A percentile compares a stretch with the other conserved stretches of the same genome.
phyloP scores from a whole-genome alignment of 1,284 basidiomycete genomes.

The Ustilago crameri region DNA sequence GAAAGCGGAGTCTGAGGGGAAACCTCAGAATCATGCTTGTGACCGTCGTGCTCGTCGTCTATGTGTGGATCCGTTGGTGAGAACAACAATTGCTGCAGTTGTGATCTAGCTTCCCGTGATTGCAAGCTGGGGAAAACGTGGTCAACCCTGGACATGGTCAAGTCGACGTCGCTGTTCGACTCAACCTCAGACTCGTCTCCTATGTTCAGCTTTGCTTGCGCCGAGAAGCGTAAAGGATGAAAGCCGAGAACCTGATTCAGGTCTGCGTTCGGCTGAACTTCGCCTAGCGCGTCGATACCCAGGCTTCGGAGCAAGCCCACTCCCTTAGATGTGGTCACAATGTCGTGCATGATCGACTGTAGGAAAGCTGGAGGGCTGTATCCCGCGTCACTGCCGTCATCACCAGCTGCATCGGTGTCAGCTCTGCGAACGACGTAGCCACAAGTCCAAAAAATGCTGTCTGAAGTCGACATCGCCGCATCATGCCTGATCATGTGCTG shows the following conservation, averaged over 20 bases:
- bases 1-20: slow-evolving; percentile 24
- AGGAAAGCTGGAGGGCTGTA: slow-evolving; percentile 46
- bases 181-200: not conserved
- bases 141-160: not conserved
- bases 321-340: slow-evolving; percentile 40
- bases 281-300: slow-evolving; percentile 44
- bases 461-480: slow-evolving; percentile 23
- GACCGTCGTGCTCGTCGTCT: not conserved
- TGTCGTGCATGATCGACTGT: slow-evolving; percentile 26
- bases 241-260: slow-evolving; percentile 26
- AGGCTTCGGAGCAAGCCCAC: slow-evolving; percentile 46
- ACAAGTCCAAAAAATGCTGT: slow-evolving; percentile 31
- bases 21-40: not conserved
- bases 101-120: slow-evolving; percentile 2
- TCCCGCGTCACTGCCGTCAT: slow-evolving; percentile 6
- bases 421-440: slow-evolving; percentile 15
- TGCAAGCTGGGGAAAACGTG: not conserved
- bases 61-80: not conserved
- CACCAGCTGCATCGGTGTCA: not conserved
- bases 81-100: slow-evolving; percentile 27
- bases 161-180: not conserved
- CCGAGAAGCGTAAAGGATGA: not conserved
- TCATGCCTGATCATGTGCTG: slow-evolving; percentile 34
- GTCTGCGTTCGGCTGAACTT: slow-evolving; percentile 23
- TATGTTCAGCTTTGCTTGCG: not conserved